Evolutionary conservation across 371 early-diverging fungal genomes (phyloP), one percentile per base, ranked within the genome.

Genomic region (Mucor plumbeus): DNA sequence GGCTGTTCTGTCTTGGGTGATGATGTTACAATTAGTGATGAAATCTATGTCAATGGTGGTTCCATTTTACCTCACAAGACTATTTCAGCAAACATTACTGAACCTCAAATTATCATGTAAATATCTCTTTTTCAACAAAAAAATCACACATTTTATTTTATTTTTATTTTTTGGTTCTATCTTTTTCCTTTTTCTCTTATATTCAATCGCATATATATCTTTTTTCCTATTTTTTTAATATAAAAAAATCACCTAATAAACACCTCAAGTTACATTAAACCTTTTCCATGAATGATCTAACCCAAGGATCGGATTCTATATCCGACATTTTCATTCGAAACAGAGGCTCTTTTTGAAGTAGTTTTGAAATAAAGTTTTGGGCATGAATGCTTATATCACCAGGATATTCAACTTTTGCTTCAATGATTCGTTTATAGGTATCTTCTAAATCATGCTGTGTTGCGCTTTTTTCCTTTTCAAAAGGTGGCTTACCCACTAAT

Each of bases 31-130:
- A 87, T 97, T 55, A 84, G 84, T 58, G 97, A 97, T 77, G 97
- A 94, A 75, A 81, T 97, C 48, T 97, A 94, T 75, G 83, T 97
- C 70, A 97, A 97, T 79, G 98, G 98, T 61, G 98, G 94, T 21
- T 88, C 88, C 17, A 92, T 98, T 41, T 82, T 98, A 60, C 98
- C 98, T 63, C 97, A 98, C 87, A 98, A 97, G 82, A 83, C 85
- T 41, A 92, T 97, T 66, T 85, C 88, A 62, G 67, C 85, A 48
- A 94, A 93, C 73, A 91, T 97, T 72, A 90, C 95, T 63, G 96
- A 96, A 78, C 97, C 97, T 39, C 87, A 89, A 73, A 97, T 97
- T 71, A 90, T 97, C 77, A 96, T 97, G 97, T 97, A 92, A 83
- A 71, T 69, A 99, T 78, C 99, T 99, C 34, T 54, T 26, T 26